These are phyloP conservation scores for Catenaria anguillulae DNA, from an alignment of 371 early-diverging fungal species.

Conservation along the genomic window DNA sequence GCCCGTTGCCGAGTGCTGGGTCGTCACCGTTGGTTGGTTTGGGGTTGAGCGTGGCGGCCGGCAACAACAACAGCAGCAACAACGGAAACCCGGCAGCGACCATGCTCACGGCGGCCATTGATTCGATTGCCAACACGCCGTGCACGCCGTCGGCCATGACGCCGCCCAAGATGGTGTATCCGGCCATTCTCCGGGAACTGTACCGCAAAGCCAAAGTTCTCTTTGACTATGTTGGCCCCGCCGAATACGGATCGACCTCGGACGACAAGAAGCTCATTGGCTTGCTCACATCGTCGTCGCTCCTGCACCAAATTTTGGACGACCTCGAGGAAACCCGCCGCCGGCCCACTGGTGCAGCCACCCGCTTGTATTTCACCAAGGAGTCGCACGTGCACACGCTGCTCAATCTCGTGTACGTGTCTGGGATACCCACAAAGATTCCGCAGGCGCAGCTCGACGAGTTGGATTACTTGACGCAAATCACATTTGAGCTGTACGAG, in stretches of 20 bases:
- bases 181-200: slow-evolving; percentile 38
- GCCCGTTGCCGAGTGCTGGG: too few species aligned
- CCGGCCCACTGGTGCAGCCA: slow-evolving; percentile 16
- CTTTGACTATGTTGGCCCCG: slow-evolving; percentile 84
- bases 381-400: slow-evolving; percentile 83
- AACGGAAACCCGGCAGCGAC: too few species aligned
- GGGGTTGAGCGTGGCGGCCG: too few species aligned
- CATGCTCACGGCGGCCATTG: too few species aligned
- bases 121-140: too few species aligned
- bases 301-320: slow-evolving; percentile 56
- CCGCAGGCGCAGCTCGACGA: slow-evolving; percentile 57
- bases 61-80: too few species aligned
- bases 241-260: slow-evolving; percentile 77
- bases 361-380: slow-evolving; percentile 91
- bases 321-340: slow-evolving; percentile 52
- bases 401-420: slow-evolving; percentile 73
- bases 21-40: too few species aligned
- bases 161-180: slow-evolving; percentile 1
- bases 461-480: slow-evolving; percentile 84
- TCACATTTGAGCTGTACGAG: slow-evolving; percentile 92
- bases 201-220: slow-evolving; percentile 64
- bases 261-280: slow-evolving; percentile 80
- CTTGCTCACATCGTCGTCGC: slow-evolving; percentile 52
- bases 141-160: too few species aligned
- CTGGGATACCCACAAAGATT: slow-evolving; percentile 63